phyloP scores from a whole-genome alignment of 2,329 filamentous ascomycete genomes.

The Aureobasidium namibiae region DNA sequence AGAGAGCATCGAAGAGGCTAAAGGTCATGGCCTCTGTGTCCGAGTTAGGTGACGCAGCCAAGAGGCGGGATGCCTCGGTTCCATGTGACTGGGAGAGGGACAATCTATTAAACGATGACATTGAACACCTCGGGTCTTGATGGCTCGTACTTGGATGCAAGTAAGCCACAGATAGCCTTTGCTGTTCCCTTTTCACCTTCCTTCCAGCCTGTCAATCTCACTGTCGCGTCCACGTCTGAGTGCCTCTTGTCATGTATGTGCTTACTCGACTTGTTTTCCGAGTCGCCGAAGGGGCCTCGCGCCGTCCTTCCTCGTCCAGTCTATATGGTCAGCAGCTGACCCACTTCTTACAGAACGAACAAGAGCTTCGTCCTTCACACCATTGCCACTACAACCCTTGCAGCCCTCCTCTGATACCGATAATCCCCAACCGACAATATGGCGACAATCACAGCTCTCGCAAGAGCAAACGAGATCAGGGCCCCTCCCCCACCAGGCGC shows the following conservation, averaged over 20 bases:
- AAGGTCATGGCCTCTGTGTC: not conserved
- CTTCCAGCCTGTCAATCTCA: not conserved
- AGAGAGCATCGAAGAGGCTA: not conserved
- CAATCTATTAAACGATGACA: not conserved
- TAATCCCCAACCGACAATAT: not conserved
- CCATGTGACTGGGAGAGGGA: not conserved
- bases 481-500: conserved; percentile 61
- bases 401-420: not conserved
- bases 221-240: not conserved
- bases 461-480: conserved; percentile 41
- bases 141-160: not conserved
- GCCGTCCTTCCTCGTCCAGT: not conserved
- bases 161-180: not conserved
- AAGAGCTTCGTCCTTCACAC: not conserved
- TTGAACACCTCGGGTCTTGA: not conserved
- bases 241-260: not conserved
- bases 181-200: not conserved
- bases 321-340: not conserved
- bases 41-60: not conserved
- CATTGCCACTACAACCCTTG: not conserved
- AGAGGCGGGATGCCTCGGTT: conserved; percentile 10
- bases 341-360: not conserved
- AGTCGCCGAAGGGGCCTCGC: conserved; percentile 1
- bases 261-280: not conserved
- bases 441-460: conserved; percentile 16